phyloP scores from a whole-genome alignment of 2,329 filamentous ascomycete species.

The Xylaria sp. region DNA sequence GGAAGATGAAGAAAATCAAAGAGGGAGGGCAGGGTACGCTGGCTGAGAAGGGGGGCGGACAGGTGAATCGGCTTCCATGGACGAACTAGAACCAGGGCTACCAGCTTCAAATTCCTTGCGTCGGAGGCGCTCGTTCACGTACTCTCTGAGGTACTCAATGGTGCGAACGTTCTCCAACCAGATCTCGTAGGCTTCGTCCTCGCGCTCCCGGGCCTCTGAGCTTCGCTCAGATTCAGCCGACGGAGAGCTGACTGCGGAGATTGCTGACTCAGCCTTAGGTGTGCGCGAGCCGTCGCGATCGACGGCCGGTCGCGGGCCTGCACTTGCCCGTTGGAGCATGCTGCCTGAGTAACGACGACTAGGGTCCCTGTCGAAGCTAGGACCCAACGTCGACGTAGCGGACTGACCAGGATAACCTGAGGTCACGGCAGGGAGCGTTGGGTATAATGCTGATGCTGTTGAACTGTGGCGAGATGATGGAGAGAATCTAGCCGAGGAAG shows the following conservation, averaged over 20 bases:
- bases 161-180: constrained; percentile 74
- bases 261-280: constrained; percentile 57
- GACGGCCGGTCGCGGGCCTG: constrained; percentile 54
- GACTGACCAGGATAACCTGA: constrained; percentile 75
- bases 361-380: constrained; percentile 70
- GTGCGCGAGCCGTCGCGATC: constrained; percentile 55
- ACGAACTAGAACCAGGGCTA: constrained; percentile 49
- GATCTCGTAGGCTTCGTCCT: constrained; percentile 70
- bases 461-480: constrained; percentile 71
- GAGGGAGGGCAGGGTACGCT: constrained; percentile 51
- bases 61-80: constrained; percentile 49
- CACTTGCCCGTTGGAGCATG: constrained; percentile 70
- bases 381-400: constrained; percentile 76
- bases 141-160: constrained; percentile 69
- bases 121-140: constrained; percentile 67
- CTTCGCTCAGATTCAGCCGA: constrained; percentile 62
- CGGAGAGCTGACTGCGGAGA: constrained; percentile 63
- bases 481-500: constrained; percentile 76
- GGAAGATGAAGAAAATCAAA: constrained; percentile 14
- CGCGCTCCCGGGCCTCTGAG: constrained; percentile 57
- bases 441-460: constrained; percentile 74
- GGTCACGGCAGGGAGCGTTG: constrained; percentile 75
- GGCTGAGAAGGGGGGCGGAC: constrained; percentile 49
- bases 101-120: constrained; percentile 62
- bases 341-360: constrained; percentile 73